Conservation (phyloP, 2,329 filamentous ascomycete genomes). For the Exophiala bonariae region DNA sequence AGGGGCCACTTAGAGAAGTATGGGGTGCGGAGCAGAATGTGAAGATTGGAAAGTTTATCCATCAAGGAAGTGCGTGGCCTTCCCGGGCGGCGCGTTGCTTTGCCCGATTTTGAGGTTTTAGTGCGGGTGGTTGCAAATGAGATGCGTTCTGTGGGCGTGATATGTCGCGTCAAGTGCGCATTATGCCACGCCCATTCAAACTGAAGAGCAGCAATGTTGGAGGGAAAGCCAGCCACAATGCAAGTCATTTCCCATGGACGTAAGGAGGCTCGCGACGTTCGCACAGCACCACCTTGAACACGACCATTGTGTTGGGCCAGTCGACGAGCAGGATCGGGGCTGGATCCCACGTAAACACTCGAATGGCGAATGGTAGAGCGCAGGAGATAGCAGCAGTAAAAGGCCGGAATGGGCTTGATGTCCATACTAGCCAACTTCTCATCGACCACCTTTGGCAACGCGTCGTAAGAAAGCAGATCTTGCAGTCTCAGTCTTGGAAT, state of each 20-base stretch:
- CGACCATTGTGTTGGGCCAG: slow-evolving; percentile 90
- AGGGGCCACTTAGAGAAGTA: slow-evolving; percentile 86
- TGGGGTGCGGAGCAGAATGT: slow-evolving; percentile 73
- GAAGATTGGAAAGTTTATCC: slow-evolving; percentile 75
- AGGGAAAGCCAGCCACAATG: slow-evolving; percentile 85
- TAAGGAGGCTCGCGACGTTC: slow-evolving; percentile 67
- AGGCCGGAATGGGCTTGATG: slow-evolving; percentile 70
- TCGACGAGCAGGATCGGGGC: slow-evolving; percentile 80
- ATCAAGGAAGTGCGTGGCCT: slow-evolving; percentile 62
- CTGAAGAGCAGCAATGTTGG: slow-evolving; percentile 81
- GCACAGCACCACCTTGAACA: slow-evolving; percentile 74
- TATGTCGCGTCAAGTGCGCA: slow-evolving; percentile 76
- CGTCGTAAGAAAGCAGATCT: no score
- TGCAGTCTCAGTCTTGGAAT: no score
- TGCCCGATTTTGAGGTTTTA: slow-evolving; percentile 35
- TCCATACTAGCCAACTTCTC: no score
- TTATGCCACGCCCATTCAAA: slow-evolving; percentile 98
- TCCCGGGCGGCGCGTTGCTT: slow-evolving; percentile 49
- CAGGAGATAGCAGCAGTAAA: slow-evolving; percentile 92
- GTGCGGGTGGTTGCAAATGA: slow-evolving; percentile 24
- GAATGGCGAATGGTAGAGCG: slow-evolving; percentile 74
- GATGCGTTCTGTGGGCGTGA: slow-evolving; percentile 57
- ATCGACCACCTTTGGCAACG: no score
- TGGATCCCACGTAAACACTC: slow-evolving; percentile 83
- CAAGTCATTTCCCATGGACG: slow-evolving; percentile 91